Evolutionary conservation across 1,139 yeast genomes (phyloP).

Genomic region (Hemisphaericaspora xylofermentans): DNA sequence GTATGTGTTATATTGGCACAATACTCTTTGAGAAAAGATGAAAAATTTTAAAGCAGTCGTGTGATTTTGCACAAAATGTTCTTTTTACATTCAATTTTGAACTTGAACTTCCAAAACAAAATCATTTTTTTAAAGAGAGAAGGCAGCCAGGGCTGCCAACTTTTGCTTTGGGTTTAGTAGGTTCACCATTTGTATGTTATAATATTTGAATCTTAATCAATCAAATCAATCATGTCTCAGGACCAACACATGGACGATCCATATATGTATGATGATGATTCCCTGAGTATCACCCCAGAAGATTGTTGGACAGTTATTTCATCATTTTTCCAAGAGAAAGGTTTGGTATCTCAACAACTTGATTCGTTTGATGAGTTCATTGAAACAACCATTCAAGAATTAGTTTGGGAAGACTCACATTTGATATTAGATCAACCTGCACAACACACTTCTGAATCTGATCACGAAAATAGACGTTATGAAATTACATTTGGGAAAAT

Average conservation of each 20-base stretch:
- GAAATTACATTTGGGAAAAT: constrained; percentile 97
- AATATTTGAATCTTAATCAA: background rate
- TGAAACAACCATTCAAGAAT: constrained; percentile 93
- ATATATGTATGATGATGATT: constrained; percentile 66
- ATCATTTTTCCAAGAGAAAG: constrained; percentile 93
- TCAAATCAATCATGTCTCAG: constrained; percentile 13
- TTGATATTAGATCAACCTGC: constrained; percentile 96
- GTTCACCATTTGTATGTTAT: too few species aligned
- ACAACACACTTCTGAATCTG: constrained; percentile 89
- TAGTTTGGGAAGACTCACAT: constrained; percentile 94
- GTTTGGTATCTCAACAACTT: constrained; percentile 94
- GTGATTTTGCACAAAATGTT: too few species aligned
- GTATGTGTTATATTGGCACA: too few species aligned
- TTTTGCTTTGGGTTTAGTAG: too few species aligned
- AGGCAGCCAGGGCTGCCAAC: too few species aligned
- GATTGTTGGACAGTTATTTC: constrained; percentile 99
- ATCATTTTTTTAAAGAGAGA: too few species aligned
- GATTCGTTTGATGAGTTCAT: constrained; percentile 98
- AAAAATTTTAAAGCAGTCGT: too few species aligned
- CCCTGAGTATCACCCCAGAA: constrained; percentile 85
- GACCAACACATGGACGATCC: constrained; percentile 42
- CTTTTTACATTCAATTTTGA: too few species aligned
- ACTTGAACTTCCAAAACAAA: too few species aligned
- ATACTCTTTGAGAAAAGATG: too few species aligned
- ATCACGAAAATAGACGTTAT: constrained; percentile 85